Percentiles rank a stretch among this genome's conserved stretches.
Evolutionary conservation across 805 yeast species (phyloP).

Genomic region (Suhomyces xylopsoci): DNA sequence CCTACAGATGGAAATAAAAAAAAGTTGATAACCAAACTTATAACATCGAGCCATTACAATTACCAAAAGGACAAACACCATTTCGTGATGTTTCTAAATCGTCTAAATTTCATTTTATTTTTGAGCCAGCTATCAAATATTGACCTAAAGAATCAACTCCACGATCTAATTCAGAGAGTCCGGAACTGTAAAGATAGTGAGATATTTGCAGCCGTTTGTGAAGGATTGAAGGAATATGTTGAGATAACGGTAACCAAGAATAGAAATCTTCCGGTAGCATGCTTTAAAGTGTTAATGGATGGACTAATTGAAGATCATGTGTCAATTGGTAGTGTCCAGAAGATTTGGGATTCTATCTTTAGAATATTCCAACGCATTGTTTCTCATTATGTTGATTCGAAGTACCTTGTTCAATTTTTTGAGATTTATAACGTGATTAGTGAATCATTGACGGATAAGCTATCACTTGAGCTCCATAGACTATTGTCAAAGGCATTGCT

Average conservation of each 20-base stretch:
- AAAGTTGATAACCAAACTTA: slow-evolving; percentile 32
- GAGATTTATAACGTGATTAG: slow-evolving; percentile 4
- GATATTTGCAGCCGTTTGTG: slow-evolving; percentile 1
- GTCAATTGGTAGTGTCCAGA: slow-evolving; percentile 16
- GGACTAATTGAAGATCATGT: neutral
- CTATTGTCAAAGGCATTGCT: slow-evolving; percentile 1
- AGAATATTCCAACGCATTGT: slow-evolving; percentile 3
- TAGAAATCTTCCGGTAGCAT: slow-evolving; percentile 2
- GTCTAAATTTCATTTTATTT: slow-evolving; percentile 34
- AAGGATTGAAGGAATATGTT: slow-evolving; percentile 1
- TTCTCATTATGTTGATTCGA: neutral
- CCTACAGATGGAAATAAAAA: slow-evolving; percentile 18
- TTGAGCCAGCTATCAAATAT: slow-evolving; percentile 33
- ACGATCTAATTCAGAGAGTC: slow-evolving; percentile 23
- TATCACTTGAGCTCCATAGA: slow-evolving; percentile 3
- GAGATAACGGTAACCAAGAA: slow-evolving; percentile 4
- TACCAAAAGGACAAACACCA: slow-evolving; percentile 25
- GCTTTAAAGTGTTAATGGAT: slow-evolving; percentile 5
- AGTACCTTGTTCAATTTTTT: slow-evolving; percentile 5
- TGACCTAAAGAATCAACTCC: slow-evolving; percentile 29
- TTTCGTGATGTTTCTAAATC: slow-evolving; percentile 32
- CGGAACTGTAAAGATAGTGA: slow-evolving; percentile 7
- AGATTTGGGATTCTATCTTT: slow-evolving; percentile 14
- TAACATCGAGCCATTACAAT: slow-evolving; percentile 36
- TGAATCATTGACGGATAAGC: slow-evolving; percentile 1